These are phyloP conservation scores for Amylostereum areolatum DNA, from an alignment of 1,284 basidiomycete genomes.

Conservation along the genomic window DNA sequence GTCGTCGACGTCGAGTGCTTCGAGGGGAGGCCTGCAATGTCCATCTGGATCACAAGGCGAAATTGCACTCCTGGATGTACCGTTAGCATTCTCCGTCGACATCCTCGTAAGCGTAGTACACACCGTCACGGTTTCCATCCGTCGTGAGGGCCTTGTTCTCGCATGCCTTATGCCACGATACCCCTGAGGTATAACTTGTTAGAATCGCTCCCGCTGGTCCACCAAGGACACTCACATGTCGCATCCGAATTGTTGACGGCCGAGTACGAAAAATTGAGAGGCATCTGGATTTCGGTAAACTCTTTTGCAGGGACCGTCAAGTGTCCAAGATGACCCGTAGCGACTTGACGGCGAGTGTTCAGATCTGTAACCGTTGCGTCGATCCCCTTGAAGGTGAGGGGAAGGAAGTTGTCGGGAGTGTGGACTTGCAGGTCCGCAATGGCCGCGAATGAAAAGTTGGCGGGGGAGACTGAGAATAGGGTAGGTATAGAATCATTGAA, in stretches of 20 bases:
- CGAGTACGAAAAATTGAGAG: conserved; percentile 77
- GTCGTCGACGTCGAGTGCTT: conserved; percentile 47
- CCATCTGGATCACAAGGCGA: conserved; percentile 60
- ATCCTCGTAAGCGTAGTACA: conserved; percentile 19
- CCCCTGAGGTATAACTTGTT: conserved; percentile 39
- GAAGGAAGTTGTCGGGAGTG: conserved; percentile 67
- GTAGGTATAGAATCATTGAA: conserved; percentile 52
- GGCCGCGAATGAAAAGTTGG: conserved; percentile 84
- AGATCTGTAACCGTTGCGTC: conserved; percentile 64
- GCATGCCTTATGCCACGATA: conserved; percentile 77
- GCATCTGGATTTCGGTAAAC: conserved; percentile 58
- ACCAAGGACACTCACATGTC: conserved; percentile 55
- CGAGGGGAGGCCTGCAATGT: conserved; percentile 63
- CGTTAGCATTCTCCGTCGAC: background rate
- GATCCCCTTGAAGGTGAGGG: conserved; percentile 64
- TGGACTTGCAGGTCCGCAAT: conserved; percentile 67
- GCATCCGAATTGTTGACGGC: conserved; percentile 75
- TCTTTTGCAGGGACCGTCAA: conserved; percentile 57
- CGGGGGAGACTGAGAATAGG: conserved; percentile 63
- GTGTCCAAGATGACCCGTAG: conserved; percentile 51
- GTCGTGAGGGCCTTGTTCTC: conserved; percentile 47
- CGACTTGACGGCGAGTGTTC: conserved; percentile 57
- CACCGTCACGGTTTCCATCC: conserved; percentile 57
- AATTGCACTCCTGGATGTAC: conserved; percentile 58
- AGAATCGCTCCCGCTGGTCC: background rate